phyloP scores from a whole-genome alignment of 257 asterid genomes.

The Schizonepeta tenuifolia region DNA sequence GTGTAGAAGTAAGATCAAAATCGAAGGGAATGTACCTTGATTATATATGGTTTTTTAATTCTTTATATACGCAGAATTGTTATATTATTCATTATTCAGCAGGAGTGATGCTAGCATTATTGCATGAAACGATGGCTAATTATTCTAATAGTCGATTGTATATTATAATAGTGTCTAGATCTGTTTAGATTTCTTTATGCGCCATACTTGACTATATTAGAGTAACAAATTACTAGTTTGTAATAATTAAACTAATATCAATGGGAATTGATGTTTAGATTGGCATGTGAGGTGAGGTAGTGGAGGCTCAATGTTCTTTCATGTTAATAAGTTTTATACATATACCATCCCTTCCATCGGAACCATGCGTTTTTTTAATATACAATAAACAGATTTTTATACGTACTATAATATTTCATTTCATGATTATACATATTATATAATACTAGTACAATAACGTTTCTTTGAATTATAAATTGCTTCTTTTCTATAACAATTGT shows the following conservation, averaged over 20 bases:
- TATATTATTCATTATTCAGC: not conserved
- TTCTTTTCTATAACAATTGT: too few species aligned
- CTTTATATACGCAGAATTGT: not conserved
- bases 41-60: not conserved
- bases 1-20: constrained; percentile 3
- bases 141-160: not conserved
- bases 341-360: too few species aligned
- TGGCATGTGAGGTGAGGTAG: constrained; percentile 35
- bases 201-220: not conserved
- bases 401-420: too few species aligned
- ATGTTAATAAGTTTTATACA: not conserved
- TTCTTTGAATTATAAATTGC: too few species aligned
- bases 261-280: not conserved
- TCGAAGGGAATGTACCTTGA: constrained; percentile 18
- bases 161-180: not conserved
- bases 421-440: too few species aligned
- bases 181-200: not conserved
- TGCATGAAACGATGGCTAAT: not conserved
- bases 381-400: too few species aligned
- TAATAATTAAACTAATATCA: not conserved
- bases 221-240: not conserved
- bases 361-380: too few species aligned
- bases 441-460: too few species aligned
- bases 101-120: not conserved
- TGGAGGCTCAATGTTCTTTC: constrained; percentile 20